Evolutionary conservation across 2,329 filamentous ascomycete genomes (phyloP), one percentile per base, ranked within the genome.

Genomic region (Fusarium denticulatum): DNA sequence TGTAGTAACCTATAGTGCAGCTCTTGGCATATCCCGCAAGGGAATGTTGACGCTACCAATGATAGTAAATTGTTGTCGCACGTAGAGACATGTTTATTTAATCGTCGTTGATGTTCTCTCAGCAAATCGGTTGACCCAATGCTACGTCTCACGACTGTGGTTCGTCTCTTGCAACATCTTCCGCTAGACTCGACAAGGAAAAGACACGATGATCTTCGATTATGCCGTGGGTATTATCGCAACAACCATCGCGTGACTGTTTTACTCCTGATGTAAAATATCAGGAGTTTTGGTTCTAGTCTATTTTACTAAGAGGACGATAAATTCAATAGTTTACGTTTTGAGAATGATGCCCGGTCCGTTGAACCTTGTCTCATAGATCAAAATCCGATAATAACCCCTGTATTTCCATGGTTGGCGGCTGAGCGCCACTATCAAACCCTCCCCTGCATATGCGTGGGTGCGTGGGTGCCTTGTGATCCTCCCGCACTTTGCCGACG

Each of bases 91-190:
- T 56, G 14, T 45, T 34, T 43, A 34, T 46, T 45, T 36, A 26
- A 53, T 66, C 28, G 45, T 20, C 10, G 46, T 28, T 5, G 36
- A 49, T 43, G n/a, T 30, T 37, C 24, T 57, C 58, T 69, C 64
- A 64, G 45, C 65, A 67, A 71, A 50, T 71, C 32, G 53, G 30
- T 39, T 42, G 57, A 45, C 56, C 65, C 32, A 49, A 55, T 68
- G 64, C 37, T 34, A 56, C 37, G 32, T 34, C 13, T n/a, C 13
- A 39, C 20, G 40, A 32, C 40, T 59, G 26, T 63, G 43, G 69
- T 72, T 72, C 36, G 63, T 72, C 65, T 57, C 36, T 18, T 47
- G 20, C 20, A 22, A 20, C 10, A 50, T 42, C 18, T 42, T 60
- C 43, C 26, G 16, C 65, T 65, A 60, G 39, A 55, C 58, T 72